phyloP scores from a whole-genome alignment of 1,284 basidiomycete genomes.

The Golubevia pallescens region DNA sequence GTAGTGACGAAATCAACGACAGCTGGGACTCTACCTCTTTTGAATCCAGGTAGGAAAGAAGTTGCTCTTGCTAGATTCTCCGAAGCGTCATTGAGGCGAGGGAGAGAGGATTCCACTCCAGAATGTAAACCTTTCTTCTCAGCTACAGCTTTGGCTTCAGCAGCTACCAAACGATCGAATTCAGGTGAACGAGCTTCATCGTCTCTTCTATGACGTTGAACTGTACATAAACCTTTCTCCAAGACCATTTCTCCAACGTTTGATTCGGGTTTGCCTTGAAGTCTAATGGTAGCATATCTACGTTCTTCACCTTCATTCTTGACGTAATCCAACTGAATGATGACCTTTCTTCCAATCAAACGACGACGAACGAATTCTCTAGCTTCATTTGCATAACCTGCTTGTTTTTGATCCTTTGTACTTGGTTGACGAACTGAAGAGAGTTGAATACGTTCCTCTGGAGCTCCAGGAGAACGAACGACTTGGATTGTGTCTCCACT shows the following conservation, averaged over 20 bases:
- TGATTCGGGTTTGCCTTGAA: constrained; percentile 31
- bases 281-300: constrained; percentile 42
- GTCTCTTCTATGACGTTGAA: constrained; percentile 86
- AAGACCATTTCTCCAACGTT: constrained; percentile 91
- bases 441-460: constrained; percentile 84
- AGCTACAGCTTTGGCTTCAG: constrained; percentile 77
- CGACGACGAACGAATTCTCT: constrained; percentile 69
- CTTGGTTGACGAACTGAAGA: constrained; percentile 80
- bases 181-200: constrained; percentile 94
- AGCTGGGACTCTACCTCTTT: constrained; percentile 83
- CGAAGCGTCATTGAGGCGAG: constrained; percentile 83
- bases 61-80: constrained; percentile 45
- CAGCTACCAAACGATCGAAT: constrained; percentile 91
- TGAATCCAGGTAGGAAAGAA: constrained; percentile 84
- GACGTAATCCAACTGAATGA: constrained; percentile 53
- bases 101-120: constrained; percentile 77
- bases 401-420: constrained; percentile 80
- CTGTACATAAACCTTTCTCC: constrained; percentile 87
- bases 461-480: constrained; percentile 72
- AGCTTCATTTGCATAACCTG: constrained; percentile 87
- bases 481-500: constrained; percentile 82
- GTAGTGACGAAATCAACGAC: constrained; percentile 88
- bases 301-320: constrained; percentile 53
- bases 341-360: constrained; percentile 44
- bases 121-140: constrained; percentile 90